These are phyloP conservation scores for Trichoderma guizhouense DNA, from an alignment of 2,329 filamentous ascomycete genomes.

Conservation along the genomic window DNA sequence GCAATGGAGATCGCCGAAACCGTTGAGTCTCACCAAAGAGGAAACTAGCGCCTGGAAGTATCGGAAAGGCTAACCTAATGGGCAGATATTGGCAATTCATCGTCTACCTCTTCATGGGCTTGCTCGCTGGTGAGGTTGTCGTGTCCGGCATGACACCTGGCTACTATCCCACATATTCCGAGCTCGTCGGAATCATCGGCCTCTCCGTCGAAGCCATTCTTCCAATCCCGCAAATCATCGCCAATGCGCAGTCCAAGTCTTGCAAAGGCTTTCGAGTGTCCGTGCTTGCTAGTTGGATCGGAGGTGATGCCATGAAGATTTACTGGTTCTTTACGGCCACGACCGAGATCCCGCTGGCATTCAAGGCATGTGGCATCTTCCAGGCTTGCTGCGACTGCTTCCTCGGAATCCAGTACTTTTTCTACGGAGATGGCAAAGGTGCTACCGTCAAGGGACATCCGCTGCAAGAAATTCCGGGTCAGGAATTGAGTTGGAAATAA, in stretches of 20 bases:
- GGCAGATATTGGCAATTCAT: conserved; percentile 74
- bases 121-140: conserved; percentile 65
- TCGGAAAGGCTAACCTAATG: neutral
- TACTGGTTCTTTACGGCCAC: conserved; percentile 76
- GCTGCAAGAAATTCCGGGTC: conserved; percentile 33
- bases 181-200: conserved; percentile 68
- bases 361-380: conserved; percentile 79
- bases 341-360: conserved; percentile 69
- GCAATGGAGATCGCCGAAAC: conserved; percentile 73
- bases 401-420: conserved; percentile 69
- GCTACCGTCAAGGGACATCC: conserved; percentile 37
- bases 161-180: conserved; percentile 65
- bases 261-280: conserved; percentile 76
- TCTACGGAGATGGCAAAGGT: conserved; percentile 56
- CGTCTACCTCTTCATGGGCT: conserved; percentile 59
- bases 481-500: conserved; percentile 31
- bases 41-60: neutral
- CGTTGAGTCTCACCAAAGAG: conserved; percentile 42
- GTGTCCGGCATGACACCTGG: conserved; percentile 55
- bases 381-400: conserved; percentile 74
- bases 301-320: conserved; percentile 83
- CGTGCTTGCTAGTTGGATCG: conserved; percentile 73
- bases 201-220: conserved; percentile 78
- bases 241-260: conserved; percentile 65
- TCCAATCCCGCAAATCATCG: conserved; percentile 72